These are phyloP conservation scores for Ehretia macrophylla DNA, from an alignment of 257 asterid genomes.

Conservation along the genomic window DNA sequence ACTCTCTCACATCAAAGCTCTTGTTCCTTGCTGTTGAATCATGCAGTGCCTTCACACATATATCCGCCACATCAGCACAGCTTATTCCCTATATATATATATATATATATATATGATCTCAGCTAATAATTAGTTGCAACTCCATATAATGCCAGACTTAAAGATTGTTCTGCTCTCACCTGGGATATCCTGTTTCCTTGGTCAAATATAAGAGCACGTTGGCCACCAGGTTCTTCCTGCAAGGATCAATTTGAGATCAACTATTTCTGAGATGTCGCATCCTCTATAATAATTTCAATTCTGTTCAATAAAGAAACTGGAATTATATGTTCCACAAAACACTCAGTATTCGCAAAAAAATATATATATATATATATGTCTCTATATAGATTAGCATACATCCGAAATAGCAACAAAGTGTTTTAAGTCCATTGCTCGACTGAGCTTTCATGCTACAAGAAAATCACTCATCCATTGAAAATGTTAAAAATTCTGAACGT, in stretches of 20 bases:
- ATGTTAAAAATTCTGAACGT: too few species aligned
- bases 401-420: too few species aligned
- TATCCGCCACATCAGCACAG: constrained; percentile 98
- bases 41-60: constrained; percentile 94
- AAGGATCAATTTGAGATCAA: constrained; percentile 1
- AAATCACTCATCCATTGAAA: too few species aligned
- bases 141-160: neutral
- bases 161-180: constrained; percentile 32
- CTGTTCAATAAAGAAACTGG: too few species aligned
- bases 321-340: too few species aligned
- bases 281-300: neutral
- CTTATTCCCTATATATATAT: constrained; percentile 90
- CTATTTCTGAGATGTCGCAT: neutral
- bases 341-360: too few species aligned
- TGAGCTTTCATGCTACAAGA: too few species aligned
- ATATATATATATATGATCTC: neutral
- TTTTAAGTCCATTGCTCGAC: too few species aligned
- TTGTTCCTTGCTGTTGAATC: constrained; percentile 97
- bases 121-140: constrained; percentile 5
- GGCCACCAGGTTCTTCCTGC: constrained; percentile 99
- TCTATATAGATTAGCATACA: too few species aligned
- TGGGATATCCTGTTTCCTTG: constrained; percentile 97
- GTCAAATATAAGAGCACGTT: constrained; percentile 90
- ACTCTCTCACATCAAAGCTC: constrained; percentile 96
- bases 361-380: too few species aligned